phyloP scores from a whole-genome alignment of 1,284 basidiomycete genomes.

The Tylopilus orsonianus region DNA sequence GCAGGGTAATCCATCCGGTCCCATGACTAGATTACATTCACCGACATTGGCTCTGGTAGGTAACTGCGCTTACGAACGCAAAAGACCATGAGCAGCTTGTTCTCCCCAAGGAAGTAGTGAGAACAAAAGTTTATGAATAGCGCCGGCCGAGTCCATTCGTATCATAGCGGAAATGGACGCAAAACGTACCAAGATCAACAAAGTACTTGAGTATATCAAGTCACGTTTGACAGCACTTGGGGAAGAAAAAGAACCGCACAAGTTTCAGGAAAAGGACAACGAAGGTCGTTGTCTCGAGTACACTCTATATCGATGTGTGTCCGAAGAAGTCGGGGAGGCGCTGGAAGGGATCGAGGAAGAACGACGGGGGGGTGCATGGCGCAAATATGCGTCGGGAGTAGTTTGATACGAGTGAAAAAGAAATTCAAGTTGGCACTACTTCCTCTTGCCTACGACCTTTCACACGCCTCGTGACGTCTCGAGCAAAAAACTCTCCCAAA shows the following conservation, averaged over 20 bases:
- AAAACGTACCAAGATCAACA: conserved; percentile 89
- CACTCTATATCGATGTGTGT: conserved; percentile 87
- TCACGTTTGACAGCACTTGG: conserved; percentile 89
- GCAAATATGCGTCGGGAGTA: conserved; percentile 80
- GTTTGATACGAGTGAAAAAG: conserved; percentile 82
- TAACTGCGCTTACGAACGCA: conserved; percentile 95
- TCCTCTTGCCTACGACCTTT: conserved; percentile 4
- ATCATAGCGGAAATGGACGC: conserved; percentile 97
- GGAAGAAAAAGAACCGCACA: conserved; percentile 96
- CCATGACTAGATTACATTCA: not conserved
- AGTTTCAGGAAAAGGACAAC: conserved; percentile 95
- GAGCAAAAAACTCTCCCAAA: conserved; percentile 74
- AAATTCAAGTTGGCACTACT: conserved; percentile 65
- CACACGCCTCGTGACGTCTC: conserved; percentile 49
- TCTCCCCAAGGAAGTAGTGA: conserved; percentile 96
- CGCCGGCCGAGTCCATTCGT: conserved; percentile 88
- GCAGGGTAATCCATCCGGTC: conserved; percentile 63
- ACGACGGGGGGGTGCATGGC: conserved; percentile 69
- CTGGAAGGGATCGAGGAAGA: conserved; percentile 86
- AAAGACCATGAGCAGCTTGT: conserved; percentile 94
- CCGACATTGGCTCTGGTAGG: conserved; percentile 46
- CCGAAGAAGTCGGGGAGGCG: conserved; percentile 84
- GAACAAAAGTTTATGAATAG: conserved; percentile 98
- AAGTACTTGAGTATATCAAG: conserved; percentile 90
- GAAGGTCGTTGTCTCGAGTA: conserved; percentile 96